A percentile compares a stretch with the other conserved stretches of the same genome.
phyloP scores from a whole-genome alignment of 202 grass and related monocot species.

The Saccharum hybrid region DNA sequence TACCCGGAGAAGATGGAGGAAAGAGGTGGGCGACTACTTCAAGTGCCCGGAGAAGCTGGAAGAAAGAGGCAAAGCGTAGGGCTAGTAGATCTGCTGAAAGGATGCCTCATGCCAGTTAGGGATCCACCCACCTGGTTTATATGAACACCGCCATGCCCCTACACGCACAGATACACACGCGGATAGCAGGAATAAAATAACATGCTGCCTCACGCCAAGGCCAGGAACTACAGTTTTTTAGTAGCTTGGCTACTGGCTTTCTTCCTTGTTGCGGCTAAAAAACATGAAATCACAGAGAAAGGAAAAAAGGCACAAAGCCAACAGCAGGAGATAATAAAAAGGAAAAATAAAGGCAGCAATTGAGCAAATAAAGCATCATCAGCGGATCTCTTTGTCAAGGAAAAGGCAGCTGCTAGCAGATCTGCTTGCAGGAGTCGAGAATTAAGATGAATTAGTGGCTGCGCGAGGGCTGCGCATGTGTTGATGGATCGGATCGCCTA shows the following conservation, averaged over 20 bases:
- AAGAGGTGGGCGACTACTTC: background rate
- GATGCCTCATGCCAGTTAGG: slow-evolving; percentile 46
- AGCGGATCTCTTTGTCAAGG: slow-evolving; percentile 40
- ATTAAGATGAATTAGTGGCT: background rate
- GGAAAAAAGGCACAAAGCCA: background rate
- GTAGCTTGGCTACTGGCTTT: slow-evolving; percentile 39
- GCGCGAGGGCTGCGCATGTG: background rate
- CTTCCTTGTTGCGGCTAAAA: background rate
- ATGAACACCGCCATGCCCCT: slow-evolving; percentile 59
- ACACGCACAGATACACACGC: slow-evolving; percentile 30
- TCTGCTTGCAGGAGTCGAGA: slow-evolving; percentile 14
- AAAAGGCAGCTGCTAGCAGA: background rate
- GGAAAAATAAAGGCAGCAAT: background rate
- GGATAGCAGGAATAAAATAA: slow-evolving; percentile 54
- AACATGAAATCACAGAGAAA: slow-evolving; percentile 33
- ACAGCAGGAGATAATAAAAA: slow-evolving; percentile 10
- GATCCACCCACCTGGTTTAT: slow-evolving; percentile 48
- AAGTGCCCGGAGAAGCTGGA: slow-evolving; percentile 50
- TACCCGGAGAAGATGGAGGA: slow-evolving; percentile 61
- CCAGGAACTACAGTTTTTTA: slow-evolving; percentile 25
- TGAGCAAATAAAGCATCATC: background rate
- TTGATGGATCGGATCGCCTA: slow-evolving; percentile 20
- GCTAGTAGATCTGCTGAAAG: slow-evolving; percentile 57
- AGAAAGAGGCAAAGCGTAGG: slow-evolving; percentile 55
- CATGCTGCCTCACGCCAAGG: background rate